These are phyloP conservation scores for Colletotrichum sp. DNA, from an alignment of 2,329 filamentous ascomycete species.

Conservation along the genomic window DNA sequence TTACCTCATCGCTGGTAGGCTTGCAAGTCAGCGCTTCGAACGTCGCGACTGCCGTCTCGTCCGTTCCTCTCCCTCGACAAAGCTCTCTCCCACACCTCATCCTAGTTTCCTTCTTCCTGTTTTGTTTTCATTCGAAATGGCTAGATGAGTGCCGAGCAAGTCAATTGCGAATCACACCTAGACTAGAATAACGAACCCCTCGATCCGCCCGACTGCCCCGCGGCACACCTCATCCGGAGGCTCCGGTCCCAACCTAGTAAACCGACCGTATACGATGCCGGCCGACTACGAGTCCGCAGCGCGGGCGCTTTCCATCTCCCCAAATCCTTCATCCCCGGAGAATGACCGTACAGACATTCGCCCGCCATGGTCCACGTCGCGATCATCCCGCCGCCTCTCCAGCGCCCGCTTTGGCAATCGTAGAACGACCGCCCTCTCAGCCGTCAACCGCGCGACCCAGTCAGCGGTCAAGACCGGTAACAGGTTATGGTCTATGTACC, in stretches of 20 bases:
- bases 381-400: conserved; percentile 41
- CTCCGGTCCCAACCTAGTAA: background rate
- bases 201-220: background rate
- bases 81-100: background rate
- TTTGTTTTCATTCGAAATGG: conserved; percentile 1
- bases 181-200: background rate
- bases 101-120: background rate
- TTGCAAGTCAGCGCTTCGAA: conserved; percentile 1
- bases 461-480: conserved; percentile 47
- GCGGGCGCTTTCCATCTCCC: conserved; percentile 51
- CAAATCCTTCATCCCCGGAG: conserved; percentile 31
- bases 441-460: conserved; percentile 43
- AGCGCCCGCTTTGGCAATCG: conserved; percentile 38
- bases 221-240: conserved; percentile 1
- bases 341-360: conserved; percentile 44
- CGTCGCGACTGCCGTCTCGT: background rate
- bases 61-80: background rate
- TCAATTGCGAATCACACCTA: background rate
- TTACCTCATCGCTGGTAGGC: conserved; percentile 18
- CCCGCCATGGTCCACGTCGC: conserved; percentile 42
- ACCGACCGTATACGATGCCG: conserved; percentile 43
- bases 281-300: conserved; percentile 55
- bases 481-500: conserved; percentile 53
- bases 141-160: background rate
- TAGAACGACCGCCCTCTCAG: conserved; percentile 21